phyloP scores from a whole-genome alignment of 495 filamentous ascomycete species.

The Chaetomium cochliodes region DNA sequence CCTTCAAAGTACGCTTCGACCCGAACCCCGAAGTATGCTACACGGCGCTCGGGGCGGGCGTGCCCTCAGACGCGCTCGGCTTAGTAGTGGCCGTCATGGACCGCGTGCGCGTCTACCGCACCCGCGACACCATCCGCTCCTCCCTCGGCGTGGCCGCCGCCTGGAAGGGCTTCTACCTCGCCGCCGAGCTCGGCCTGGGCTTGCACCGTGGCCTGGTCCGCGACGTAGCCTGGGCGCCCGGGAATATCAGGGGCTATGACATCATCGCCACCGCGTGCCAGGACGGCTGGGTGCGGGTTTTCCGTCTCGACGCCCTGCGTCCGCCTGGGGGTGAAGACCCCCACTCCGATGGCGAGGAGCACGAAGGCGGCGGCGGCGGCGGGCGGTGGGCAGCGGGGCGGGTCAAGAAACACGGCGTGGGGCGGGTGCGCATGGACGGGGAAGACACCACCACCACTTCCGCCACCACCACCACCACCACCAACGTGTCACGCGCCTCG shows the following conservation, averaged over 20 bases:
- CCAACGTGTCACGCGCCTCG: conserved; percentile 19
- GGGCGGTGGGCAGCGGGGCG: conserved; percentile 20
- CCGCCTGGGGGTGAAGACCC: neutral
- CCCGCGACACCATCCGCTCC: conserved; percentile 57
- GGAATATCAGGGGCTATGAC: conserved; percentile 82
- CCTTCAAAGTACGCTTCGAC: conserved; percentile 82
- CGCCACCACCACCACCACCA: too few species aligned
- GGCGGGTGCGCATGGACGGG: neutral
- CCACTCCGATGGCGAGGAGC: conserved; percentile 1
- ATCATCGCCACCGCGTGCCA: conserved; percentile 88
- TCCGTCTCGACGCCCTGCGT: conserved; percentile 53
- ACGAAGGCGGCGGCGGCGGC: conserved; percentile 36
- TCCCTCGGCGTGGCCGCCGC: conserved; percentile 50
- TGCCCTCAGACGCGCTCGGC: conserved; percentile 67
- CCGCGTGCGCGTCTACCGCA: conserved; percentile 74
- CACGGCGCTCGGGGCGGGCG: conserved; percentile 69
- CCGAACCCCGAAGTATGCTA: conserved; percentile 78
- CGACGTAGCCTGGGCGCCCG: conserved; percentile 89
- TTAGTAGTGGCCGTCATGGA: conserved; percentile 84
- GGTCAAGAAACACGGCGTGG: conserved; percentile 26
- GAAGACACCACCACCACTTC: too few species aligned
- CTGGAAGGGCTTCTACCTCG: conserved; percentile 69
- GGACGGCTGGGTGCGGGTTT: conserved; percentile 84
- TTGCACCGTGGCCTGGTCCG: conserved; percentile 73
- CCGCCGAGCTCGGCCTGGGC: conserved; percentile 62